Evolutionary conservation across 805 yeast genomes (phyloP).

Genomic region (Vanderwaltozyma tropicalis): DNA sequence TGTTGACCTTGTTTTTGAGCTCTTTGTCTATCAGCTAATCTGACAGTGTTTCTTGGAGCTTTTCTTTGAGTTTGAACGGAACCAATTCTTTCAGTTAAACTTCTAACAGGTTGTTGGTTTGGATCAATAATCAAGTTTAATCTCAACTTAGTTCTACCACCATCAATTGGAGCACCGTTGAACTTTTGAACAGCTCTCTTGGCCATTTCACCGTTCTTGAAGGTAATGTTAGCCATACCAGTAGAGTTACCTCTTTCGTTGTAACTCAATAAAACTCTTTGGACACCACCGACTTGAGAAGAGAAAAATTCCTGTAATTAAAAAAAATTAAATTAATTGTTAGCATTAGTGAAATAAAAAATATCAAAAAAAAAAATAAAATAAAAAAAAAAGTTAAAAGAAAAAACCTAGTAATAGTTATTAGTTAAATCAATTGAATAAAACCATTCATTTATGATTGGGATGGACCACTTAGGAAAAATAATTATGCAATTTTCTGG

Average conservation of each 20-base stretch:
- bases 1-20: slow-evolving; percentile 5
- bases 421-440: too few relatives aligned
- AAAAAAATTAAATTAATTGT: slow-evolving; percentile 11
- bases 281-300: slow-evolving; percentile 78
- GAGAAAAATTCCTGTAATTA: slow-evolving; percentile 70
- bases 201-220: slow-evolving; percentile 61
- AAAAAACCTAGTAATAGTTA: too few relatives aligned
- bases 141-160: slow-evolving; percentile 67
- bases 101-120: slow-evolving; percentile 43
- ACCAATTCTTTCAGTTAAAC: slow-evolving; percentile 64
- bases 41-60: slow-evolving; percentile 1
- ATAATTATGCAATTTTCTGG: too few relatives aligned
- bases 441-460: too few relatives aligned
- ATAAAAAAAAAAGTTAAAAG: neutral
- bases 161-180: slow-evolving; percentile 90
- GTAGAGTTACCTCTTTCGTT: slow-evolving; percentile 82
- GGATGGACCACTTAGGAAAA: too few relatives aligned
- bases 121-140: slow-evolving; percentile 83
- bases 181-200: slow-evolving; percentile 68
- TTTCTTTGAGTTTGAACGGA: slow-evolving; percentile 18
- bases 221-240: slow-evolving; percentile 83
- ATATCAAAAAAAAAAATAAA: neutral
- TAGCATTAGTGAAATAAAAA: slow-evolving; percentile 1
- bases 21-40: slow-evolving; percentile 15
- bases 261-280: slow-evolving; percentile 59